Conservation (phyloP, 495 filamentous ascomycete species). For the Aspergillus indologenus region DNA sequence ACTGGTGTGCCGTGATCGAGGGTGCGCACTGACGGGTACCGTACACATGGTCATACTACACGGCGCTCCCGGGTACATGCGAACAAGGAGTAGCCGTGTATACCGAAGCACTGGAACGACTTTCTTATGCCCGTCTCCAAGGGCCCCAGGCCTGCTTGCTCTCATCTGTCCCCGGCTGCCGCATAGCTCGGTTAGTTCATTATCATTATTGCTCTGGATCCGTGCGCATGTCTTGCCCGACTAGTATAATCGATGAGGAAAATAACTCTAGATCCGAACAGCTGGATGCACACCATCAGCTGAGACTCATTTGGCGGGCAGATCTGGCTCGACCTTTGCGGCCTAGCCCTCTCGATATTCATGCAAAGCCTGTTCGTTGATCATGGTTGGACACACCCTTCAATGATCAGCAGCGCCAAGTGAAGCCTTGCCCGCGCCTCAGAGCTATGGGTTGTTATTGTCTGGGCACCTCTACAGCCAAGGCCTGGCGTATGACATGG, state of each 20-base stretch:
- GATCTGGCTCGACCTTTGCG: conserved; percentile 4
- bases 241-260: not conserved
- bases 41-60: not conserved
- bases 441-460: conserved; percentile 3
- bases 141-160: not conserved
- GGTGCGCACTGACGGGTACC: not conserved
- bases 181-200: conserved; percentile 5
- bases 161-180: not conserved
- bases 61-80: not conserved
- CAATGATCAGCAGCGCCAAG: conserved; percentile 6
- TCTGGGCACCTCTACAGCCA: conserved; percentile 5
- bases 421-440: conserved; percentile 1
- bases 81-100: not conserved
- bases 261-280: not conserved
- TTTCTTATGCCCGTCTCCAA: not conserved
- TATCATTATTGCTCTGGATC: conserved; percentile 2
- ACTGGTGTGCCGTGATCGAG: not conserved
- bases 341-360: conserved; percentile 1
- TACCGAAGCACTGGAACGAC: not conserved
- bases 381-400: not conserved
- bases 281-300: not conserved
- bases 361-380: conserved; percentile 1
- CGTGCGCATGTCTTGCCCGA: conserved; percentile 3
- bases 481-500: not conserved
- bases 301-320: not conserved